Evolutionary conservation across 352 stramenopile genomes (phyloP).

Genomic region (Globisporangium recalcitrans): DNA sequence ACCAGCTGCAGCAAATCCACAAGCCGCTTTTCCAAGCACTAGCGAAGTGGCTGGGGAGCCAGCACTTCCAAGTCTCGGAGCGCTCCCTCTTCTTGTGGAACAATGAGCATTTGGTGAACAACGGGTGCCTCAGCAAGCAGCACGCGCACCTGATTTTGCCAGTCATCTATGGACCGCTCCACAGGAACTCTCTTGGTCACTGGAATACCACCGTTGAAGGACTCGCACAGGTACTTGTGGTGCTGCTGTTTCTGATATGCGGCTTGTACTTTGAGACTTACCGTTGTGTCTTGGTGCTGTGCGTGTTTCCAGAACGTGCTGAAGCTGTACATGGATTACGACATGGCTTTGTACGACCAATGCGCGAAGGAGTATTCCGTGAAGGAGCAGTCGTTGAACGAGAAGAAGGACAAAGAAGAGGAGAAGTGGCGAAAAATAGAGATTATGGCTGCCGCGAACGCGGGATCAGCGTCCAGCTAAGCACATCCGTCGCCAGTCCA

Average conservation of each 20-base stretch:
- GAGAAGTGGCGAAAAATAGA: conserved; percentile 94
- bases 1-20: conserved; percentile 77
- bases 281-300: neutral
- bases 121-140: conserved; percentile 91
- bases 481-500: neutral
- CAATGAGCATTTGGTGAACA: conserved; percentile 97
- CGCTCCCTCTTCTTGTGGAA: conserved; percentile 98
- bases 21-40: conserved; percentile 77
- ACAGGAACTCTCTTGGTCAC: conserved; percentile 87
- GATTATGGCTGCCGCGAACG: conserved; percentile 77
- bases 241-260: neutral
- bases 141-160: conserved; percentile 92
- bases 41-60: conserved; percentile 88
- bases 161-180: conserved; percentile 91
- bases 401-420: conserved; percentile 74
- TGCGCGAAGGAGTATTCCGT: conserved; percentile 83
- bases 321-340: conserved; percentile 92
- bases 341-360: conserved; percentile 92
- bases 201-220: conserved; percentile 97
- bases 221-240: conserved; percentile 69
- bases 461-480: conserved; percentile 33
- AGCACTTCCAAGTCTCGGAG: conserved; percentile 97
- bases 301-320: conserved; percentile 61
- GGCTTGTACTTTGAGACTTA: conserved; percentile 5
- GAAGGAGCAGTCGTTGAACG: conserved; percentile 62